Evolutionary conservation across 2,329 filamentous ascomycete genomes (phyloP).

Genomic region (Epichloe glyceriae): DNA sequence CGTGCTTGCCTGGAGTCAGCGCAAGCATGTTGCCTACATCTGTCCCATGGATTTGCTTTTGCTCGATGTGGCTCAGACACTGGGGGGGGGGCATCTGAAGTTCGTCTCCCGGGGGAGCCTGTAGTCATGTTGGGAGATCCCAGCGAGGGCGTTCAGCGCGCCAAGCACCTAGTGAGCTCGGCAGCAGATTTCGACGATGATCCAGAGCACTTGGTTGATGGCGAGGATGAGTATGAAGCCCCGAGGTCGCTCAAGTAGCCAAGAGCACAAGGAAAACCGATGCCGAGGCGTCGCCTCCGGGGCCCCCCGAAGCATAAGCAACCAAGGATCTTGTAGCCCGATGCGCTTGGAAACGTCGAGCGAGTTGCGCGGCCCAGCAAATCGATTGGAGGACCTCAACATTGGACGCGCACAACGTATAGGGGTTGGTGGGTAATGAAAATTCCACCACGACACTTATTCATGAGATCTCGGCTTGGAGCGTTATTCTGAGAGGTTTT

Average conservation of each 20-base stretch:
- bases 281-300: background rate
- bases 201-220: constrained; percentile 17
- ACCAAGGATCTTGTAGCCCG: constrained; percentile 14
- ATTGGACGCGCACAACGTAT: constrained; percentile 18
- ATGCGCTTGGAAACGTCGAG: constrained; percentile 16
- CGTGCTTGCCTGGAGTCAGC: constrained; percentile 74
- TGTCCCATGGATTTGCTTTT: constrained; percentile 89
- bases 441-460: background rate
- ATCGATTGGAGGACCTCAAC: constrained; percentile 20
- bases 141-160: background rate
- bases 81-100: constrained; percentile 55
- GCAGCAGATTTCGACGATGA: constrained; percentile 11
- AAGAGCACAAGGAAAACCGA: constrained; percentile 4
- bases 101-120: constrained; percentile 52
- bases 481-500: too few species aligned
- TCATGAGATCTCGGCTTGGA: background rate
- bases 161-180: background rate
- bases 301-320: constrained; percentile 6
- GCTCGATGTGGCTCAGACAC: constrained; percentile 68
- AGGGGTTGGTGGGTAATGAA: constrained; percentile 13
- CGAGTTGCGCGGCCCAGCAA: constrained; percentile 16
- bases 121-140: constrained; percentile 20
- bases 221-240: constrained; percentile 11
- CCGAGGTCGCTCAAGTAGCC: background rate
- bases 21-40: constrained; percentile 76